A percentile compares a stretch with the other conserved stretches of the same genome.
phyloP scores from a whole-genome alignment of 768 basidiomycete genomes.

The Suillus luteus region DNA sequence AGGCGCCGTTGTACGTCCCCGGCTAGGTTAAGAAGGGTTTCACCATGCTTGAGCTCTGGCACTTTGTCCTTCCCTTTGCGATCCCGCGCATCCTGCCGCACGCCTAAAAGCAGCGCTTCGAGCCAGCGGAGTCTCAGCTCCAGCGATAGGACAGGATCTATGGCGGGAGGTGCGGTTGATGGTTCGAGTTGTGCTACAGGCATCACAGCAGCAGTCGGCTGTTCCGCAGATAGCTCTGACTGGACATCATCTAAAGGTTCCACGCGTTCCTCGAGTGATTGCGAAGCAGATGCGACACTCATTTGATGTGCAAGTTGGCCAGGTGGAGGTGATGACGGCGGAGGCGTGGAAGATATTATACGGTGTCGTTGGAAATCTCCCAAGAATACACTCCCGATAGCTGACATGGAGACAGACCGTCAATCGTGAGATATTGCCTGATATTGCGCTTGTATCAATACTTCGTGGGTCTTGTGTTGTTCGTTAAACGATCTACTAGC shows the following conservation, averaged over 20 bases:
- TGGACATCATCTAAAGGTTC: conserved; percentile 22
- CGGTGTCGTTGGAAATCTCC: conserved; percentile 74
- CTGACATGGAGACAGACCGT: conserved; percentile 41
- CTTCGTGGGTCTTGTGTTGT: not conserved
- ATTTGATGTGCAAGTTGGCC: conserved; percentile 15
- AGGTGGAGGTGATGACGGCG: conserved; percentile 46
- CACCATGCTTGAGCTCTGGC: conserved; percentile 48
- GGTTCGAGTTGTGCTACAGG: conserved; percentile 9
- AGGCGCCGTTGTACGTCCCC: conserved; percentile 62
- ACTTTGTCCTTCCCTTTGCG: conserved; percentile 38
- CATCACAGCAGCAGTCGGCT: not conserved
- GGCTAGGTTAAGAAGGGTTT: conserved; percentile 59
- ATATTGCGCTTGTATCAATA: conserved; percentile 1
- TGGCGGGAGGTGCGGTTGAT: conserved; percentile 26
- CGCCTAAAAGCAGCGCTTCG: conserved; percentile 73
- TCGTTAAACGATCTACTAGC: not conserved
- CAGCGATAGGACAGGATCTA: conserved; percentile 69
- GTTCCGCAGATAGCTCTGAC: conserved; percentile 20
- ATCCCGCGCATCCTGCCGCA: conserved; percentile 50
- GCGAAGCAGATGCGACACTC: conserved; percentile 18
- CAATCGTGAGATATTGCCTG: conserved; percentile 5
- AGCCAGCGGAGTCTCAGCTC: conserved; percentile 80
- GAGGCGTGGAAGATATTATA: conserved; percentile 58
- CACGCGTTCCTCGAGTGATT: conserved; percentile 4
- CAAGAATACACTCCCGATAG: conserved; percentile 78